Evolutionary conservation across 768 basidiomycete species (phyloP), one percentile per base, ranked within the genome.

Genomic region (Leccinum disarticulatum): DNA sequence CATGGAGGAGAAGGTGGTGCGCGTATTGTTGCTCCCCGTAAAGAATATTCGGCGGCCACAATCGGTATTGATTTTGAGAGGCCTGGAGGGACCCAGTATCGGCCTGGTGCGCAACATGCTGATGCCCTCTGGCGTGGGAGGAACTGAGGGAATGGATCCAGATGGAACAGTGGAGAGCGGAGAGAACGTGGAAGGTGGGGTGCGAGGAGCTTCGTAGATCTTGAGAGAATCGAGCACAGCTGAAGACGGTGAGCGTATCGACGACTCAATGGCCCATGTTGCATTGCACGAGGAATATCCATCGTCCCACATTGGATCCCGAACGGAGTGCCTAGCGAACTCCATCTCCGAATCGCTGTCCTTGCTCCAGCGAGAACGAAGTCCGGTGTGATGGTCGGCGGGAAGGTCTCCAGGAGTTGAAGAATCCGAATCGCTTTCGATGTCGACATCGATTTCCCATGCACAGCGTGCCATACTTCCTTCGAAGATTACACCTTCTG

Each of bases 391-490:
- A 22, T 75, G 73, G 25, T 76, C 77, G 25, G 72, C 75, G 33
- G 77, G 43, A 46, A 46, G 70, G 56, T 77, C 74, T 9, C 70
- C 79, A 55, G 80, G 79, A 54, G 79, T 79, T 15, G 81, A 83
- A 8, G 84, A 81, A 61, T 86, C 80, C 61, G 80, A 83, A 70
- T 87, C 86, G 64, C 86, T 84, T 55, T 88, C 80, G 56, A 78
- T 74, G 59, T 79, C 84, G 77, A 87, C 82, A 53, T 86, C 87
- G 15, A 84, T 81, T 73, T 92, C 90, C 88, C 89, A 91, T 6
- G 85, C 79, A 63, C 88, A 89, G 46, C 86, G 81, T 31, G 90
- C 90, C 77, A 91, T 86, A 68, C 87, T 89, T 51, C 88, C 90
- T 68, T 91, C 89, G 63, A 91, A 90, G 58, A 91, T 77, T 51